These are phyloP conservation scores for Penicillium vulpinum DNA, from an alignment of 2,329 filamentous ascomycete genomes.

Conservation along the genomic window DNA sequence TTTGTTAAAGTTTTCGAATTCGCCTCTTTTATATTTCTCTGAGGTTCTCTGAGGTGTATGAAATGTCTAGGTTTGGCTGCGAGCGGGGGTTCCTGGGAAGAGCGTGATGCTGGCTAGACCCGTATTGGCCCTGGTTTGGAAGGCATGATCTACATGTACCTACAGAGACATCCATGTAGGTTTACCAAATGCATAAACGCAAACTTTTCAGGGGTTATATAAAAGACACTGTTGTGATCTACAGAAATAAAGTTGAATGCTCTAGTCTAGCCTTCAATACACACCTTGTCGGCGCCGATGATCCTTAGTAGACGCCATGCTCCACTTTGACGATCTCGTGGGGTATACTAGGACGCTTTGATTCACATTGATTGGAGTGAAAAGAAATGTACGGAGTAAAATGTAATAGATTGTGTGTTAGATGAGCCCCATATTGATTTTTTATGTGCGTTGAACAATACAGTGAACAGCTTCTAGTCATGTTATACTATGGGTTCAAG, in stretches of 20 bases:
- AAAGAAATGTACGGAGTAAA: not conserved
- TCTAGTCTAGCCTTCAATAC: not conserved
- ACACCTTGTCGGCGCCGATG: not conserved
- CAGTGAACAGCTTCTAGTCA: not conserved
- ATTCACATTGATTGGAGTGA: conserved; percentile 1
- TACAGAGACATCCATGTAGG: no score
- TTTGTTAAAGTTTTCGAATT: not conserved
- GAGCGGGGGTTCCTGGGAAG: not conserved
- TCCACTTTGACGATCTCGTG: conserved; percentile 10
- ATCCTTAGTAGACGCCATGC: not conserved
- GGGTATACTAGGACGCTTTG: not conserved
- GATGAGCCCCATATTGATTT: not conserved
- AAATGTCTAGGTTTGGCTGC: not conserved
- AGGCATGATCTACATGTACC: not conserved
- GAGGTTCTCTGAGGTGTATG: not conserved
- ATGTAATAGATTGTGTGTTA: not conserved
- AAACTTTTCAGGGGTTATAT: no score
- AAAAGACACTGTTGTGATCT: no score
- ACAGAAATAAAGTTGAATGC: not conserved
- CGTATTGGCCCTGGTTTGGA: not conserved
- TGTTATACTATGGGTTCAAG: not conserved
- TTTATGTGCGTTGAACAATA: no score
- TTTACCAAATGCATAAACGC: no score
- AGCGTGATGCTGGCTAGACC: not conserved
- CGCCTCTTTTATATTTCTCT: no score